Conservation (phyloP, 345 rosid species). For the Orychophragmus violaceus region DNA sequence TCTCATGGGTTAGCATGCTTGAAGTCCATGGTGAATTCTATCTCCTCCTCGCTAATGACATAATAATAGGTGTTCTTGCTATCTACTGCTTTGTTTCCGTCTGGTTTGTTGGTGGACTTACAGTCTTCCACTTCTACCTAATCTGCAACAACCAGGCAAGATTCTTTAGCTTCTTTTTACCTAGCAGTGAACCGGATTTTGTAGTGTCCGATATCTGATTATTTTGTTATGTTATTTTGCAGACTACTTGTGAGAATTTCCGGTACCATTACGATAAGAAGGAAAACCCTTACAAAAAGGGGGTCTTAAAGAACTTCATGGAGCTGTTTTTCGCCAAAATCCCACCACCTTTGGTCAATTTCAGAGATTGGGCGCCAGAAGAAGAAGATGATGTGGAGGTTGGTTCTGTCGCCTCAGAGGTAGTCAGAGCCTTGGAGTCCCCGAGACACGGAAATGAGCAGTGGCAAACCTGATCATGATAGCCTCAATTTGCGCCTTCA, state of each 20-base stretch:
- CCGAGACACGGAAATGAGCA: slow-evolving; percentile 33
- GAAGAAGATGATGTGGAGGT: slow-evolving; percentile 30
- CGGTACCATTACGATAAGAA: slow-evolving; percentile 64
- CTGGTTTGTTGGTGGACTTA: slow-evolving; percentile 82
- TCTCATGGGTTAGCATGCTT: slow-evolving; percentile 57
- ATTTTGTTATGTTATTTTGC: slow-evolving; percentile 5
- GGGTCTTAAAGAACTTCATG: slow-evolving; percentile 36
- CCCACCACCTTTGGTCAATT: slow-evolving; percentile 47
- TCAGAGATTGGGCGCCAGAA: slow-evolving; percentile 42
- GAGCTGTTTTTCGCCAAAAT: slow-evolving; percentile 48
- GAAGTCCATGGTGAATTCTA: slow-evolving; percentile 37
- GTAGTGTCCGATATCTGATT: background rate
- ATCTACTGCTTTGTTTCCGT: slow-evolving; percentile 53
- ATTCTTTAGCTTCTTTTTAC: background rate
- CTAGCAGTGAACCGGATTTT: background rate
- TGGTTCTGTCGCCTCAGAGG: slow-evolving; percentile 24
- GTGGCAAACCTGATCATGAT: slow-evolving; percentile 3
- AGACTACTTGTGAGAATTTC: slow-evolving; percentile 78
- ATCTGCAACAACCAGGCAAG: slow-evolving; percentile 71
- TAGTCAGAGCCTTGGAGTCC: slow-evolving; percentile 27
- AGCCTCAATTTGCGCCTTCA: slow-evolving; percentile 30
- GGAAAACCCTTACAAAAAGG: slow-evolving; percentile 53
- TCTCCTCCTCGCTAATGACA: slow-evolving; percentile 35
- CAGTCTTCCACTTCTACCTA: slow-evolving; percentile 59
- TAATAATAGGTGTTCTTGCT: slow-evolving; percentile 38